Percentiles rank a stretch among this genome's conserved stretches.
Evolutionary conservation across 352 stramenopile species (phyloP).

Genomic region (Ophiocytium majus): DNA sequence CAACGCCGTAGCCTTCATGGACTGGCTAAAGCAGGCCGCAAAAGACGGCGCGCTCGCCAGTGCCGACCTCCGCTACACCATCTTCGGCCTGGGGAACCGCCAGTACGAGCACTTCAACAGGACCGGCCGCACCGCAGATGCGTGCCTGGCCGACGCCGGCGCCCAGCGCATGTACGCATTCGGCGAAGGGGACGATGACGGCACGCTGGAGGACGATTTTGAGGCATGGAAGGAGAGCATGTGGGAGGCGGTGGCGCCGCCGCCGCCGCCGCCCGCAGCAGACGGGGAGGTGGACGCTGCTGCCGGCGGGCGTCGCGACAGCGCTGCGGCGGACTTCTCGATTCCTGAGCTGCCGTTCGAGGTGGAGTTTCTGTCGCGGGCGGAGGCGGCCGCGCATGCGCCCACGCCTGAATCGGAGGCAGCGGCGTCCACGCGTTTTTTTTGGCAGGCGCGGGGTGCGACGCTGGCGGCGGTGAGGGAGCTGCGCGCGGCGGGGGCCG

Average conservation of each 20-base stretch:
- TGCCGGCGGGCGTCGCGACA: not conserved
- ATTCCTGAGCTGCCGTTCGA: constrained; percentile 29
- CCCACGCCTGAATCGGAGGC: constrained; percentile 21
- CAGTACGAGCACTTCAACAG: constrained; percentile 98
- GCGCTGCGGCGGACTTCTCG: not conserved
- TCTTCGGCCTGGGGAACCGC: constrained; percentile 96
- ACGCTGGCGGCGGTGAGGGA: constrained; percentile 37
- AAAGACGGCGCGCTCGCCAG: constrained; percentile 50
- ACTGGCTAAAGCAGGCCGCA: constrained; percentile 73
- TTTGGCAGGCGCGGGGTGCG: constrained; percentile 48
- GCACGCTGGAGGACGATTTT: constrained; percentile 92
- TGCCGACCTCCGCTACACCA: constrained; percentile 73
- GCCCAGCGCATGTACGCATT: constrained; percentile 77
- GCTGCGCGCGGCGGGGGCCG: constrained; percentile 38
- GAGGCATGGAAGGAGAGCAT: constrained; percentile 80
- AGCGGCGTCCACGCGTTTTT: constrained; percentile 53
- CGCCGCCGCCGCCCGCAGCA: no score
- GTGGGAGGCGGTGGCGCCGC: constrained; percentile 58
- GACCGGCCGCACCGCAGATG: constrained; percentile 86
- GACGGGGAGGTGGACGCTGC: constrained; percentile 22
- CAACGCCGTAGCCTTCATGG: constrained; percentile 88
- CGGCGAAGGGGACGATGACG: constrained; percentile 93
- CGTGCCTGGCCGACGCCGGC: constrained; percentile 75
- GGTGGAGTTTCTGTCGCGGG: constrained; percentile 42
- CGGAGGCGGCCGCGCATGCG: constrained; percentile 24